These are phyloP conservation scores for Ceratobasidium theobromae DNA, from an alignment of 1,284 basidiomycete genomes.

Conservation along the genomic window DNA sequence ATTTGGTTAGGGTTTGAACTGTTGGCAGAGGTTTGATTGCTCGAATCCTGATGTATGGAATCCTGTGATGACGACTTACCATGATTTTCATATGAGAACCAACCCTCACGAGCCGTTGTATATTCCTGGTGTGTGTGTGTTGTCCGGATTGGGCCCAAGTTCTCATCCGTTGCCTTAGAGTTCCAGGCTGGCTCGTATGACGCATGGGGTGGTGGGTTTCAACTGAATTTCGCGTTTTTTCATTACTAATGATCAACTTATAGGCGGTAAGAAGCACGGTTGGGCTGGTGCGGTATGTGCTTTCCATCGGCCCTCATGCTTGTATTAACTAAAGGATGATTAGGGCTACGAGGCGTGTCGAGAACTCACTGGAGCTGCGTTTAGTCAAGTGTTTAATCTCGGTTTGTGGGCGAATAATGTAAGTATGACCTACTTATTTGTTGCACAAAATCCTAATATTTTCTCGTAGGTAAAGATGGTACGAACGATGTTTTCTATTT, in stretches of 20 bases:
- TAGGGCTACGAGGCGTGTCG: conserved; percentile 53
- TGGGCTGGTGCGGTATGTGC: conserved; percentile 33
- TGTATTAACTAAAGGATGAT: neutral
- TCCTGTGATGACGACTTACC: conserved; percentile 57
- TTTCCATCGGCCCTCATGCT: no score
- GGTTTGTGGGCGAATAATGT: conserved; percentile 75
- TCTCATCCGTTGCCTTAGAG: neutral
- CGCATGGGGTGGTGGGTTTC: conserved; percentile 48
- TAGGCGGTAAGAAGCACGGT: conserved; percentile 29
- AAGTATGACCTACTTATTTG: conserved; percentile 44
- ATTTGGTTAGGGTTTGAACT: no score
- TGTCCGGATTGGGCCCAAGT: conserved; percentile 51
- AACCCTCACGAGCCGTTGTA: conserved; percentile 37
- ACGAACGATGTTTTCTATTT: conserved; percentile 16
- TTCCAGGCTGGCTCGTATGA: conserved; percentile 65
- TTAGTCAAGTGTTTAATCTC: conserved; percentile 72
- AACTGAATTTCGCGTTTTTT: neutral
- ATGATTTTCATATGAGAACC: conserved; percentile 53
- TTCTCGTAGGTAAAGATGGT: conserved; percentile 22
- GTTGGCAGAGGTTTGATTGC: conserved; percentile 68
- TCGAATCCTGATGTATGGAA: conserved; percentile 63
- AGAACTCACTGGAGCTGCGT: conserved; percentile 64
- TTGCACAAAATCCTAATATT: neutral
- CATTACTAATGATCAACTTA: neutral
- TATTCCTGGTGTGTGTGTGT: conserved; percentile 44